Conservation (phyloP, 257 asterid genomes). For the Fraxinus quadrangulata region DNA sequence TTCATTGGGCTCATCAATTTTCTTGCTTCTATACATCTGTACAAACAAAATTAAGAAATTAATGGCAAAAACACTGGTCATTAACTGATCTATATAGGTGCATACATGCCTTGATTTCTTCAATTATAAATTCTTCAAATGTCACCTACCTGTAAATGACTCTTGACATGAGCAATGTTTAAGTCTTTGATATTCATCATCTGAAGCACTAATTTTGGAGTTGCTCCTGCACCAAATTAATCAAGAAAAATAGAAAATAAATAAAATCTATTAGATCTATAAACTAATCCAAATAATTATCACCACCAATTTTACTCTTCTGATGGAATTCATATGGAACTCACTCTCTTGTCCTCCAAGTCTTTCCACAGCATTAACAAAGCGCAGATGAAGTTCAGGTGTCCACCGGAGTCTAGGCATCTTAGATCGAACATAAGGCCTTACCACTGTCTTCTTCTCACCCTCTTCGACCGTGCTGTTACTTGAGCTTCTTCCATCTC, state of each 20-base stretch:
- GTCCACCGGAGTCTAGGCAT: slow-evolving; percentile 89
- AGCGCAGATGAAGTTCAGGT: slow-evolving; percentile 76
- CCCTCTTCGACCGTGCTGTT: slow-evolving; percentile 68
- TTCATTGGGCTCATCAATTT: slow-evolving; percentile 56
- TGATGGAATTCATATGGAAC: slow-evolving; percentile 21
- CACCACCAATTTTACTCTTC: neutral
- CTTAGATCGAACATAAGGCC: slow-evolving; percentile 86
- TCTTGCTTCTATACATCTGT: slow-evolving; percentile 89
- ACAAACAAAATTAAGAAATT: slow-evolving; percentile 21
- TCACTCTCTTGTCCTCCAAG: slow-evolving; percentile 89
- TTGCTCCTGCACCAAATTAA: slow-evolving; percentile 62
- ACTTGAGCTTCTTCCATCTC: slow-evolving; percentile 79
- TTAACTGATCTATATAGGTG: slow-evolving; percentile 10
- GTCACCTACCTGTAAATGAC: slow-evolving; percentile 73
- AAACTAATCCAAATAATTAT: neutral
- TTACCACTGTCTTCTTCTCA: slow-evolving; percentile 57
- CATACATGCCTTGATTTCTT: neutral
- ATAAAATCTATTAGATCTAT: neutral
- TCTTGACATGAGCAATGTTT: slow-evolving; percentile 86
- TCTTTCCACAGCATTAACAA: slow-evolving; percentile 69
- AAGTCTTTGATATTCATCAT: slow-evolving; percentile 80
- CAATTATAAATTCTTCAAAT: neutral
- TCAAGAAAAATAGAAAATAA: neutral
- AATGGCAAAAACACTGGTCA: neutral
- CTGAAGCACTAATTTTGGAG: slow-evolving; percentile 79